Conservation (phyloP, 371 early-diverging fungal genomes). For the Mucor velutinosus region DNA sequence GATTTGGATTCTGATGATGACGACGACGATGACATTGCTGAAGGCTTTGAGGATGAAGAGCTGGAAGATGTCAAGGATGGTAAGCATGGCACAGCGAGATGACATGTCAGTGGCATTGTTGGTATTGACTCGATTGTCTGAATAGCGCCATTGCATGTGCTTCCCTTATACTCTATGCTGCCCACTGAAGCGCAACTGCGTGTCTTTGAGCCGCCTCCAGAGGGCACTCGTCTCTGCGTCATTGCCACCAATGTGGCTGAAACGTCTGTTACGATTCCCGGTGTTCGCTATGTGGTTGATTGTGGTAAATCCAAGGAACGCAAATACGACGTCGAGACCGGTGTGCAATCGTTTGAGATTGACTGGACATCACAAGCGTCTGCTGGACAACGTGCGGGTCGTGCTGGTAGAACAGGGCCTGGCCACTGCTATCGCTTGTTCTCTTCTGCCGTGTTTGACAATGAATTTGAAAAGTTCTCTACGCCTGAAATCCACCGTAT, state of each 20-base stretch:
- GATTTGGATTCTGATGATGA: constrained; percentile 51
- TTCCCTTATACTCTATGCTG: constrained; percentile 92
- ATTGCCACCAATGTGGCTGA: constrained; percentile 99
- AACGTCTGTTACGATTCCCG: constrained; percentile 98
- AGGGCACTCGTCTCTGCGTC: constrained; percentile 91
- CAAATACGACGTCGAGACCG: constrained; percentile 76
- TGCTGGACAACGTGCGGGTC: constrained; percentile 96
- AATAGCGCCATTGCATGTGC: constrained; percentile 72
- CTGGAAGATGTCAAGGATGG: constrained; percentile 40
- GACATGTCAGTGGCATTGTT: neutral
- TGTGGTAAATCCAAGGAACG: constrained; percentile 95
- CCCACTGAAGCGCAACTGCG: constrained; percentile 88
- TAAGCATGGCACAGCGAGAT: constrained; percentile 1
- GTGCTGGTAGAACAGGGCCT: constrained; percentile 97
- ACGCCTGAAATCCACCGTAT: constrained; percentile 94
- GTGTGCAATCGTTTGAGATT: constrained; percentile 88
- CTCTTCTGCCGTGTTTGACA: constrained; percentile 91
- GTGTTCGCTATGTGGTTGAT: constrained; percentile 98
- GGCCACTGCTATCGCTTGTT: constrained; percentile 98
- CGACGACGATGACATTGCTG: constrained; percentile 37
- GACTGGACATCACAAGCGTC: constrained; percentile 95
- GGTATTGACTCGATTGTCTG: neutral
- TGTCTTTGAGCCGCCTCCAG: constrained; percentile 88
- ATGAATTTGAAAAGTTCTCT: constrained; percentile 87
- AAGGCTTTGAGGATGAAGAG: constrained; percentile 53